phyloP scores from a whole-genome alignment of 352 stramenopile genomes.

The Pythium pyrilobum region DNA sequence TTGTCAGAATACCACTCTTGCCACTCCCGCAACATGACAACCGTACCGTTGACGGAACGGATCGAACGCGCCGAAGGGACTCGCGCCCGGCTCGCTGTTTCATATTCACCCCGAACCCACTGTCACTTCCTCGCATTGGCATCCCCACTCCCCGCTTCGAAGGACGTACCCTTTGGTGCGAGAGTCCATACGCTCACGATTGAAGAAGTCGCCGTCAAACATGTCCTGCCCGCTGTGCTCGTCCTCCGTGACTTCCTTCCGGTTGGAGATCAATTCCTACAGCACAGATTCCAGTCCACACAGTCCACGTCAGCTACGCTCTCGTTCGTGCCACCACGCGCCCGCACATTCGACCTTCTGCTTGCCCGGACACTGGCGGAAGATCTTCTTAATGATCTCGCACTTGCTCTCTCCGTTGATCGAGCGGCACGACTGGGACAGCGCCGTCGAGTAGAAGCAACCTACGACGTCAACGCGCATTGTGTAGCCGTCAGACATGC shows the following conservation, averaged over 20 bases:
- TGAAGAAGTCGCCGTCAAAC: constrained; percentile 56
- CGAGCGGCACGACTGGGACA: constrained; percentile 71
- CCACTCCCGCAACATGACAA: neutral
- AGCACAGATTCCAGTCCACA: neutral
- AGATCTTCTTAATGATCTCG: constrained; percentile 84
- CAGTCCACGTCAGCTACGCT: neutral
- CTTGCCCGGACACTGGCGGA: constrained; percentile 68
- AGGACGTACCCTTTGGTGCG: constrained; percentile 30
- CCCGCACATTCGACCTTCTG: constrained; percentile 27
- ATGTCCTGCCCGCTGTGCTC: constrained; percentile 43
- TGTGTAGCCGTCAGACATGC: no score
- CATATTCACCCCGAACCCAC: no score
- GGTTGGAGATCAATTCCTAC: constrained; percentile 73
- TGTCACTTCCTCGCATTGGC: no score
- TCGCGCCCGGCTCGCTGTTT: no score
- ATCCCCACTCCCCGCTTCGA: no score
- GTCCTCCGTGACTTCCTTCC: constrained; percentile 72
- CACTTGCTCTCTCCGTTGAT: constrained; percentile 85
- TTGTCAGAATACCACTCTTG: neutral
- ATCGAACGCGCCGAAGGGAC: constrained; percentile 29
- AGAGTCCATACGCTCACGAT: constrained; percentile 60
- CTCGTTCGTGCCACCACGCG: neutral
- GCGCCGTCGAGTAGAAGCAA: constrained; percentile 77
- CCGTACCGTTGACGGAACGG: constrained; percentile 45
- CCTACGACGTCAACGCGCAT: constrained; percentile 14